Conservation (phyloP, 805 yeast genomes). For the Torulaspora gathmanii region DNA sequence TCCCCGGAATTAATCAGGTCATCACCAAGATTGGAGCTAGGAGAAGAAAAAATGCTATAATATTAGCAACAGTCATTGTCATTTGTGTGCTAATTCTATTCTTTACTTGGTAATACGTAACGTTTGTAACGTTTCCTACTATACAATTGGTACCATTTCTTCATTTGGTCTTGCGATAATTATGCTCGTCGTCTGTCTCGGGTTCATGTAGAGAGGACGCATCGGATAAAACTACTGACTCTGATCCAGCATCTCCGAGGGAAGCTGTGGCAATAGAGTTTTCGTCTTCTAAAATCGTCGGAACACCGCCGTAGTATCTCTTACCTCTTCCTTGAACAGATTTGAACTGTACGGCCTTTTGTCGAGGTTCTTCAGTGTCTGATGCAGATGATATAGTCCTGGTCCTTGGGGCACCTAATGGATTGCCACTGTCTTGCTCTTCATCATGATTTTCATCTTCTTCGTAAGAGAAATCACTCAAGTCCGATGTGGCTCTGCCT, state of each 20-base stretch:
- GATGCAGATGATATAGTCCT: constrained; percentile 15
- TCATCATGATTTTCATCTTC: constrained; percentile 18
- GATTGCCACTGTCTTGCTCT: constrained; percentile 9
- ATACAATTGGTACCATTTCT: neutral
- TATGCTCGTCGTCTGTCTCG: neutral
- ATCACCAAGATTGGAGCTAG: constrained; percentile 80
- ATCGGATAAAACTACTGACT: constrained; percentile 11
- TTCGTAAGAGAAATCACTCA: constrained; percentile 30
- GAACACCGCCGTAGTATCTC: constrained; percentile 29
- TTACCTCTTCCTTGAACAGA: constrained; percentile 23
- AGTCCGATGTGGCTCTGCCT: constrained; percentile 26
- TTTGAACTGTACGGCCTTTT: constrained; percentile 33
- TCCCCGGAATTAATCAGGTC: constrained; percentile 80
- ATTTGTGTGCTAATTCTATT: constrained; percentile 66
- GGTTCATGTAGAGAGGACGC: constrained; percentile 12
- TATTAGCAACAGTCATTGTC: constrained; percentile 71
- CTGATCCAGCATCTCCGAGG: constrained; percentile 15
- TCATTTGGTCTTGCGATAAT: constrained; percentile 1
- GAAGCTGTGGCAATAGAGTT: constrained; percentile 26
- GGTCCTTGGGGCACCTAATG: constrained; percentile 12
- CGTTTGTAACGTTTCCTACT: neutral
- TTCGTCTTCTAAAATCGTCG: constrained; percentile 32
- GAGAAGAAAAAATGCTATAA: constrained; percentile 79
- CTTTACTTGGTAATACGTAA: constrained; percentile 40
- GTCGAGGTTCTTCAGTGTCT: constrained; percentile 17